Conservation (phyloP, 768 basidiomycete genomes). For the Hygrophoropsis aurantiaca region DNA sequence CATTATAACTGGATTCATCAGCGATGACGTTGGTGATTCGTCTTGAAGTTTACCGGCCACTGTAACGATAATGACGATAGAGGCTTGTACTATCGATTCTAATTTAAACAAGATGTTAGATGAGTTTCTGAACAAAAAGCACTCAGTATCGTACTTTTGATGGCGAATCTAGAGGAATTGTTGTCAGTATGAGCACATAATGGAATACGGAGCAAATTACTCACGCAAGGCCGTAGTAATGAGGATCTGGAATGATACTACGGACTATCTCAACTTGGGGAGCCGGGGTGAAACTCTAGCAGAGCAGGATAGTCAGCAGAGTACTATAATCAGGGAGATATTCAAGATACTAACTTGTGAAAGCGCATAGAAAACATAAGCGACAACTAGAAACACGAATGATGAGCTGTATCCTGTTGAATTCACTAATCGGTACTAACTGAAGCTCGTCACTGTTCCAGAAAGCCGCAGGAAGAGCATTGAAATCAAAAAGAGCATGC, state of each 20-base stretch:
- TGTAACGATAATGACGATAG: constrained; percentile 42
- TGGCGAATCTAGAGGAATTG: constrained; percentile 29
- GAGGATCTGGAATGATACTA: constrained; percentile 40
- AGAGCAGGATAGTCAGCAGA: background rate
- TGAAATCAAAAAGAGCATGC: constrained; percentile 38
- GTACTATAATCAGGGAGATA: background rate
- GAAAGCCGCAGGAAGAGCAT: constrained; percentile 42
- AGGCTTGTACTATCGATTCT: constrained; percentile 44
- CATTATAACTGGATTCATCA: constrained; percentile 35
- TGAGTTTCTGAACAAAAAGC: background rate
- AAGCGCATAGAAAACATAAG: constrained; percentile 43
- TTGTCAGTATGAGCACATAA: constrained; percentile 4
- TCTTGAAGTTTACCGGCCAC: constrained; percentile 43
- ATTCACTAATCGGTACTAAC: constrained; percentile 17
- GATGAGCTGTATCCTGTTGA: background rate
- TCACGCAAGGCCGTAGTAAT: constrained; percentile 41
- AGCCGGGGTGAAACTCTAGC: constrained; percentile 37
- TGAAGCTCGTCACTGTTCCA: constrained; percentile 35
- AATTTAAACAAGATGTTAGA: background rate
- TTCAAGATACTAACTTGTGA: constrained; percentile 29
- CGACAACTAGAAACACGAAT: constrained; percentile 27
- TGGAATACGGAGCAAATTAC: constrained; percentile 4
- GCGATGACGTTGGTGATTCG: constrained; percentile 31
- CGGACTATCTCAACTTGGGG: constrained; percentile 45
- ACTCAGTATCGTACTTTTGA: constrained; percentile 33